Percentiles rank a stretch among this genome's conserved stretches.
Evolutionary conservation across 257 asterid genomes (phyloP).

Genomic region (Solanum medicagineum): DNA sequence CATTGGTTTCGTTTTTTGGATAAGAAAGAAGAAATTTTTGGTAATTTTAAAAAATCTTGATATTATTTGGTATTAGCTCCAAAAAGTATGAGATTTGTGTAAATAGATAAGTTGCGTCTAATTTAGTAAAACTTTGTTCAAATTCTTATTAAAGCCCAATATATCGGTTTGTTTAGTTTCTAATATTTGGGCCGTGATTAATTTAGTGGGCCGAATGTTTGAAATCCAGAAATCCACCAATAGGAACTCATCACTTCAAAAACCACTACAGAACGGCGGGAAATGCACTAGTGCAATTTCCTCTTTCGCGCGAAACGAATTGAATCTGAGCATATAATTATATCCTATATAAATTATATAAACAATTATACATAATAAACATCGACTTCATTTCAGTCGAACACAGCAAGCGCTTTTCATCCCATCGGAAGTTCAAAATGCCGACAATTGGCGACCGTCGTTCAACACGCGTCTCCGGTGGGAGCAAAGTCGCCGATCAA

Average conservation of each 20-base stretch:
- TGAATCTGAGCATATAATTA: not conserved
- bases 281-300: conserved; percentile 4
- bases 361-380: not conserved
- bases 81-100: too few species aligned
- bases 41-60: too few species aligned
- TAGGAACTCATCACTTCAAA: not conserved
- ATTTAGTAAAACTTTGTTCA: not conserved
- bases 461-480: conserved; percentile 9
- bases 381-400: not conserved
- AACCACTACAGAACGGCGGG: conserved; percentile 10
- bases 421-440: conserved; percentile 17
- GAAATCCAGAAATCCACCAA: not conserved
- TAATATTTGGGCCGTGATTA: not conserved
- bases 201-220: not conserved
- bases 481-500: conserved; percentile 1
- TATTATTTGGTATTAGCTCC: too few species aligned
- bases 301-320: conserved; percentile 20
- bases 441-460: conserved; percentile 38
- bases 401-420: not conserved
- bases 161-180: not conserved
- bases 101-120: too few species aligned
- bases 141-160: not conserved
- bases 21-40: too few species aligned
- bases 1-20: too few species aligned
- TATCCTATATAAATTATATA: not conserved